Evolutionary conservation across 2,329 filamentous ascomycete species (phyloP).

Genomic region (Fusarium secorum): DNA sequence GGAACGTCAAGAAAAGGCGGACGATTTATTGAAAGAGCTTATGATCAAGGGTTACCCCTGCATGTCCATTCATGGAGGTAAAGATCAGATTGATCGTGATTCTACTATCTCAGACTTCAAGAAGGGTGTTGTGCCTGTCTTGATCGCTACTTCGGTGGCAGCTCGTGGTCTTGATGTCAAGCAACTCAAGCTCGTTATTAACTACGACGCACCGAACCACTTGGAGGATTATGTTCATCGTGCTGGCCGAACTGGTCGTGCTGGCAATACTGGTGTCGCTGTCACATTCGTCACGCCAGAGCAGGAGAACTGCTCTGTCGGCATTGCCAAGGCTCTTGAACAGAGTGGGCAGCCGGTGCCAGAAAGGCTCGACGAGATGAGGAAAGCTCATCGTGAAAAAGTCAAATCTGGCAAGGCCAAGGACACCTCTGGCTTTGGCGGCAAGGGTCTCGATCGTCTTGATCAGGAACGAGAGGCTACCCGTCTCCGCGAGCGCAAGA

Average conservation of each 20-base stretch:
- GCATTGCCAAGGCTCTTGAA: slow-evolving; percentile 89
- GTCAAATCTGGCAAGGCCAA: slow-evolving; percentile 93
- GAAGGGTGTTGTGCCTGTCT: slow-evolving; percentile 84
- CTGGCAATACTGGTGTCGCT: slow-evolving; percentile 92
- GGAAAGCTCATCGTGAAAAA: slow-evolving; percentile 82
- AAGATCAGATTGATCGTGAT: slow-evolving; percentile 92
- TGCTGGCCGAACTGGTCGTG: slow-evolving; percentile 90
- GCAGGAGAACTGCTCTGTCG: slow-evolving; percentile 88
- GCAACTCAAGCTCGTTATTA: slow-evolving; percentile 93
- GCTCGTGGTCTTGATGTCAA: slow-evolving; percentile 96
- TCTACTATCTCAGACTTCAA: slow-evolving; percentile 95
- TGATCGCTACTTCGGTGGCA: slow-evolving; percentile 94
- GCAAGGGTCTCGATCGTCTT: slow-evolving; percentile 89
- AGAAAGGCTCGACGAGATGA: slow-evolving; percentile 70
- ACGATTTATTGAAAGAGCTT: slow-evolving; percentile 78
- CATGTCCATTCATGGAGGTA: slow-evolving; percentile 93
- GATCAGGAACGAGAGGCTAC: slow-evolving; percentile 91
- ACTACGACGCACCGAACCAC: slow-evolving; percentile 93
- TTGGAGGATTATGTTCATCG: slow-evolving; percentile 97
- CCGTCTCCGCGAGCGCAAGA: slow-evolving; percentile 84
- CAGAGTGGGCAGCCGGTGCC: slow-evolving; percentile 89
- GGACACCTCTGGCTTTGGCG: slow-evolving; percentile 88
- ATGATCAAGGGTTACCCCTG: slow-evolving; percentile 87
- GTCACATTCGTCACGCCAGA: slow-evolving; percentile 93
- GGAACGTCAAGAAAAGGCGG: slow-evolving; percentile 89